A percentile compares a stretch with the other conserved stretches of the same genome.
phyloP scores from a whole-genome alignment of 768 basidiomycete species.

The Lactifluus hygrophoroides region DNA sequence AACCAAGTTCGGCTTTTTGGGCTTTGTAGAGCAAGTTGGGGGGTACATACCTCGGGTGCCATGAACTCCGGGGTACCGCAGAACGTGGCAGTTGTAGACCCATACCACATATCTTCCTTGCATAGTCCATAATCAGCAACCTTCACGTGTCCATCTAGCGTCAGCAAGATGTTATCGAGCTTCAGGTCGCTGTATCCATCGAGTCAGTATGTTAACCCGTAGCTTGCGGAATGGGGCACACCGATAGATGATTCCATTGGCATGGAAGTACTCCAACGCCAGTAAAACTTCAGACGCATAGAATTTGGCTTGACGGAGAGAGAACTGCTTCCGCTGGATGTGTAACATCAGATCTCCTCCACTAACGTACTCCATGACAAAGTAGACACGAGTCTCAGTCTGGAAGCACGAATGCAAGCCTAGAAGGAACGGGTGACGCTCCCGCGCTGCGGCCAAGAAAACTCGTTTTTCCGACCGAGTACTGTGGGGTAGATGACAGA shows the following conservation, averaged over 20 bases:
- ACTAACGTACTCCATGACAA: slow-evolving; percentile 99
- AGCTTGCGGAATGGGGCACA: slow-evolving; percentile 29
- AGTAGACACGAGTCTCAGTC: slow-evolving; percentile 98
- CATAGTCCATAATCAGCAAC: slow-evolving; percentile 99
- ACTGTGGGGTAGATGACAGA: slow-evolving; percentile 33
- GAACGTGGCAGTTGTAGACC: slow-evolving; percentile 94
- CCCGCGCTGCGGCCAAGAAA: slow-evolving; percentile 91
- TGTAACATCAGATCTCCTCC: slow-evolving; percentile 99
- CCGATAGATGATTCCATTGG: slow-evolving; percentile 99
- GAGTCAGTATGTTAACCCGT: neutral
- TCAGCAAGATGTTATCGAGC: slow-evolving; percentile 94
- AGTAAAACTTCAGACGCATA: slow-evolving; percentile 96
- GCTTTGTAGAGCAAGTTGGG: neutral
- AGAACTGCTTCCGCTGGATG: slow-evolving; percentile 98
- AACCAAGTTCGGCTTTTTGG: neutral
- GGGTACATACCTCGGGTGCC: slow-evolving; percentile 82
- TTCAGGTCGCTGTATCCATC: slow-evolving; percentile 73
- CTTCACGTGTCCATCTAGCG: slow-evolving; percentile 95
- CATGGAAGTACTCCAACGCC: slow-evolving; percentile 96
- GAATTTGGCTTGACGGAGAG: slow-evolving; percentile 96
- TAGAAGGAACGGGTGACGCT: slow-evolving; percentile 95
- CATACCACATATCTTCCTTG: slow-evolving; percentile 98
- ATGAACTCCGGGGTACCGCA: slow-evolving; percentile 99
- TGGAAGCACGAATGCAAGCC: slow-evolving; percentile 99
- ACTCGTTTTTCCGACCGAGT: slow-evolving; percentile 99